Percentiles rank a stretch among this genome's conserved stretches.
Evolutionary conservation across 371 early-diverging fungal genomes (phyloP).

Genomic region (Nosema muscidifuracis): DNA sequence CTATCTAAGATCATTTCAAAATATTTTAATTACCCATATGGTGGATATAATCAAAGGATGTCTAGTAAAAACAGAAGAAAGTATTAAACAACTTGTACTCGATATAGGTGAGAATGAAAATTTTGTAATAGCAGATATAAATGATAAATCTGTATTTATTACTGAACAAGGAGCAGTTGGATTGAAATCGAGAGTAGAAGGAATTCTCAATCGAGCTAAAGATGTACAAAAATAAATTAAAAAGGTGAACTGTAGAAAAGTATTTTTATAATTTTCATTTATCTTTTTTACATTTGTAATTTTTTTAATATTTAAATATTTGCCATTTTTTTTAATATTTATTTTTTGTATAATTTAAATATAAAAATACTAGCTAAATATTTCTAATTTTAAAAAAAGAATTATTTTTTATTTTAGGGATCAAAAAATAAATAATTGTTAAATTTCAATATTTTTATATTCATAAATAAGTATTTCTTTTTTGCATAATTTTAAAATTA

Average conservation of each 20-base stretch:
- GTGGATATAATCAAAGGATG: conserved; percentile 59
- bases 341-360: too few relatives aligned
- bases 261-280: too few relatives aligned
- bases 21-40: conserved; percentile 47
- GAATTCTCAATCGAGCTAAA: conserved; percentile 47
- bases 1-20: too few relatives aligned
- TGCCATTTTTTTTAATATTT: not conserved
- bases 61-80: conserved; percentile 61
- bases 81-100: conserved; percentile 60
- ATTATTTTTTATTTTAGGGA: too few relatives aligned
- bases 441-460: too few relatives aligned
- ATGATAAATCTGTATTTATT: conserved; percentile 58
- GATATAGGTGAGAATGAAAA: conserved; percentile 58
- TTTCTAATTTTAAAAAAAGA: too few relatives aligned
- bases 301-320: too few relatives aligned
- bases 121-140: conserved; percentile 62
- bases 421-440: too few relatives aligned
- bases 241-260: not conserved
- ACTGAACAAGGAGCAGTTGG: conserved; percentile 46
- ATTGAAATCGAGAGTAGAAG: conserved; percentile 55
- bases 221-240: conserved; percentile 9
- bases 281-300: not conserved
- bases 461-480: too few relatives aligned
- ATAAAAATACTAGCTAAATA: too few relatives aligned
- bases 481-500: too few relatives aligned